Percentiles rank a stretch among this genome's conserved stretches.
Conservation (phyloP, 257 asterid species). For the Nicotiana knightiana region DNA sequence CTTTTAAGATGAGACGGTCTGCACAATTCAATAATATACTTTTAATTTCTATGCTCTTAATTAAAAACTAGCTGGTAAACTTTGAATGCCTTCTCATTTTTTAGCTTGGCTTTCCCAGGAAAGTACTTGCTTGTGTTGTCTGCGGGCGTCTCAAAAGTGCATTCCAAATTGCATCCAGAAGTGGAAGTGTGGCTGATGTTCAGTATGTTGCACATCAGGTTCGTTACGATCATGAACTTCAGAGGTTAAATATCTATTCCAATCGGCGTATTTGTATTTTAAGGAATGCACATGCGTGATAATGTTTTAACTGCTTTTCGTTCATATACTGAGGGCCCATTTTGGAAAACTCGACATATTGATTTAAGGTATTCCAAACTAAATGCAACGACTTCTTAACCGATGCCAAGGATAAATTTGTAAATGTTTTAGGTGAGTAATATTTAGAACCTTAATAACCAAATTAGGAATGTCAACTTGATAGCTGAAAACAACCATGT, state of each 20-base stretch:
- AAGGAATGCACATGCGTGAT: not conserved
- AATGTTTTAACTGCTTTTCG: not conserved
- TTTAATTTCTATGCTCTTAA: not conserved
- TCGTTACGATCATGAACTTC: conserved; percentile 13
- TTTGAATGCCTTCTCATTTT: conserved; percentile 16
- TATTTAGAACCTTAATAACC: not conserved
- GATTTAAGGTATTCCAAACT: not conserved
- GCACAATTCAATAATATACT: not conserved
- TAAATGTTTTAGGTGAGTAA: not conserved
- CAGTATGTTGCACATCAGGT: conserved; percentile 99
- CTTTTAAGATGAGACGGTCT: not conserved
- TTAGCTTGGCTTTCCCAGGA: conserved; percentile 47
- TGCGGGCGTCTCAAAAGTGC: conserved; percentile 99
- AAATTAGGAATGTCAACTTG: not conserved
- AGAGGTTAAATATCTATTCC: conserved; percentile 4
- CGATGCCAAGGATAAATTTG: not conserved
- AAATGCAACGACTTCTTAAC: not conserved
- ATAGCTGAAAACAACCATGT: not conserved
- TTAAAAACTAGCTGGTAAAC: conserved; percentile 4
- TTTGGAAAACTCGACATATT: not conserved
- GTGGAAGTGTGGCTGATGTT: conserved; percentile 99
- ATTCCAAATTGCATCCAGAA: conserved; percentile 92
- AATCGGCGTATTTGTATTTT: not conserved
- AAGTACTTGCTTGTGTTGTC: conserved; percentile 95
- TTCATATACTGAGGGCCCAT: not conserved